phyloP scores from a whole-genome alignment of 2,329 filamentous ascomycete genomes.

The Zasmidium citrigriseum region DNA sequence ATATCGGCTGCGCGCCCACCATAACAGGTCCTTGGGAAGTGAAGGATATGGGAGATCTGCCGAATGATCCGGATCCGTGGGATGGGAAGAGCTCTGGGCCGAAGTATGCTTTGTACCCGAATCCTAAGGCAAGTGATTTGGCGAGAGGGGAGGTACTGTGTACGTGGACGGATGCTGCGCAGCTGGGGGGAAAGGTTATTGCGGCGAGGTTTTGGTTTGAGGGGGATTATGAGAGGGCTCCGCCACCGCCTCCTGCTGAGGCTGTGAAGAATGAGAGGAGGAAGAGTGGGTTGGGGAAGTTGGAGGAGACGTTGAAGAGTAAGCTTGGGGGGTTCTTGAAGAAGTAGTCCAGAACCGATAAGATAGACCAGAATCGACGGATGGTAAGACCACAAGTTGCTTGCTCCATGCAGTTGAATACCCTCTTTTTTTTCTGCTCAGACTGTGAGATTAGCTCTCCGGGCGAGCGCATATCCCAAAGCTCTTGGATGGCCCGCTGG shows the following conservation, averaged over 20 bases:
- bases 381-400: too few species aligned
- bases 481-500: too few species aligned
- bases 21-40: conserved; percentile 7
- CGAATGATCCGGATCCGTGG: conserved; percentile 1
- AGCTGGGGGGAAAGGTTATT: conserved; percentile 7
- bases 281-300: neutral
- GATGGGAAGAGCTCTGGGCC: conserved; percentile 6
- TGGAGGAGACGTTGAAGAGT: neutral
- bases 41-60: conserved; percentile 6
- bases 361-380: too few species aligned
- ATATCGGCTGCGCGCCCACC: neutral
- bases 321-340: conserved; percentile 1
- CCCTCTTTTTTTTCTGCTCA: too few species aligned
- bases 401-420: too few species aligned
- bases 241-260: neutral
- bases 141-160: conserved; percentile 7
- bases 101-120: conserved; percentile 10
- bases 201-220: conserved; percentile 10
- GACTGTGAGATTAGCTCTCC: too few species aligned
- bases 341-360: neutral
- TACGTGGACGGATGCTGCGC: conserved; percentile 9
- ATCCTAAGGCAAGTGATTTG: conserved; percentile 4
- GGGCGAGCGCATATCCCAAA: too few species aligned
- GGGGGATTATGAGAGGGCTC: neutral
- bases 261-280: neutral